phyloP scores from a whole-genome alignment of 345 rosid species.

The Atalantia buxifolia region DNA sequence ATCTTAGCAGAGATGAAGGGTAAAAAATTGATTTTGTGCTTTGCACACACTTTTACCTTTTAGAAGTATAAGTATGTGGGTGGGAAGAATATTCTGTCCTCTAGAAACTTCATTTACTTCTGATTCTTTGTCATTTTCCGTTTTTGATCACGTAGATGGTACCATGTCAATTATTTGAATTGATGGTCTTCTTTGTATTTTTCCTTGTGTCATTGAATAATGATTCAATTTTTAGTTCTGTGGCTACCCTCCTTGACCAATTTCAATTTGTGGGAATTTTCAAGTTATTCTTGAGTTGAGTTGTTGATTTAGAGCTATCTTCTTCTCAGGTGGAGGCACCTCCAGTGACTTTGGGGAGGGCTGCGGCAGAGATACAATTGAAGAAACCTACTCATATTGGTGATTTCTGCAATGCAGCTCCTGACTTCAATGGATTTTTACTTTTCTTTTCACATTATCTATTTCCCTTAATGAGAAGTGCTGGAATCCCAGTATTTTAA shows the following conservation, averaged over 20 bases:
- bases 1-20: no score
- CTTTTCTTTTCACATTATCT: background rate
- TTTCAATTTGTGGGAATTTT: background rate
- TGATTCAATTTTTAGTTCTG: background rate
- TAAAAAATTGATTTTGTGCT: no score
- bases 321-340: constrained; percentile 77
- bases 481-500: background rate
- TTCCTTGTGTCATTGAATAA: background rate
- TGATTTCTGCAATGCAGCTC: constrained; percentile 17
- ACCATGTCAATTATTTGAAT: background rate
- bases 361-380: constrained; percentile 74
- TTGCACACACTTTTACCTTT: no score
- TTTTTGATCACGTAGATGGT: background rate
- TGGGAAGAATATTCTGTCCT: background rate
- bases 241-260: background rate
- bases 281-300: background rate
- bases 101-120: no score
- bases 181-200: background rate
- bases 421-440: background rate
- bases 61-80: no score
- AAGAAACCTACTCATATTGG: constrained; percentile 84
- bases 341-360: constrained; percentile 54
- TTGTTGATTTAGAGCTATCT: constrained; percentile 15
- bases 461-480: background rate
- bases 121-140: no score